A percentile compares a stretch with the other conserved stretches of the same genome.
Conservation (phyloP, 2,329 filamentous ascomycete species). For the Colletotrichum camelliae region DNA sequence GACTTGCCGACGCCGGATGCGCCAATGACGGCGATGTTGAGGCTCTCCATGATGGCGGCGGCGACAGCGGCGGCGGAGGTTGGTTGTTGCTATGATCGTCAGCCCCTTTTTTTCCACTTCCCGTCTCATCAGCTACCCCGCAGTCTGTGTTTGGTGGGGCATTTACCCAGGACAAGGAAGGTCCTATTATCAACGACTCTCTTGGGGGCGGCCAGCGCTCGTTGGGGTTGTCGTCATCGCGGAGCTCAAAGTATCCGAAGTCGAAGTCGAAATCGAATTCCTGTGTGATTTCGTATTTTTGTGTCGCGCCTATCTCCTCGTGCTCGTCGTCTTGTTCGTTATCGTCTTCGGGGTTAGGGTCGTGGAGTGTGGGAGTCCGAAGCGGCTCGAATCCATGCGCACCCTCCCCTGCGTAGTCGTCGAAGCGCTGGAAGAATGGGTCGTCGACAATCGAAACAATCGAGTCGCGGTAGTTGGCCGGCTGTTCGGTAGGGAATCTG, state of each 20-base stretch:
- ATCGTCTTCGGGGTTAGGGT: conserved; percentile 22
- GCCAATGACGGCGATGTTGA: conserved; percentile 72
- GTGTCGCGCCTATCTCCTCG: neutral
- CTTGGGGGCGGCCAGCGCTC: conserved; percentile 50
- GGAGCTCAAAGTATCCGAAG: conserved; percentile 23
- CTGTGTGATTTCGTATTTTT: neutral
- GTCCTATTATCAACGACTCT: conserved; percentile 52
- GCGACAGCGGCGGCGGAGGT: conserved; percentile 17
- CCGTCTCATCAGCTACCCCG: conserved; percentile 21
- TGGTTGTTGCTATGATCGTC: conserved; percentile 22
- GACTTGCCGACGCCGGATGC: conserved; percentile 72
- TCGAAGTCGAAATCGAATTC: conserved; percentile 1
- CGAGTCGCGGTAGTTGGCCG: conserved; percentile 47
- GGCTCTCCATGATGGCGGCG: conserved; percentile 55
- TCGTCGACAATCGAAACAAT: conserved; percentile 61
- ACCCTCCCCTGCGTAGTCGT: conserved; percentile 38
- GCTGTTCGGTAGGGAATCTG: conserved; percentile 27
- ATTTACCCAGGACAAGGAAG: conserved; percentile 41
- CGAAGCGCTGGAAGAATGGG: conserved; percentile 57
- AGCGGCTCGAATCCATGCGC: conserved; percentile 28
- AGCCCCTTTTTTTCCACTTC: conserved; percentile 22
- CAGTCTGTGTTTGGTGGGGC: conserved; percentile 25
- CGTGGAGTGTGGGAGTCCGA: conserved; percentile 25
- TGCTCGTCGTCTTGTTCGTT: conserved; percentile 17
- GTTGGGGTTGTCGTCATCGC: conserved; percentile 43